phyloP scores from a whole-genome alignment of 2,329 filamentous ascomycete genomes.

The Aureobasidium sp. region DNA sequence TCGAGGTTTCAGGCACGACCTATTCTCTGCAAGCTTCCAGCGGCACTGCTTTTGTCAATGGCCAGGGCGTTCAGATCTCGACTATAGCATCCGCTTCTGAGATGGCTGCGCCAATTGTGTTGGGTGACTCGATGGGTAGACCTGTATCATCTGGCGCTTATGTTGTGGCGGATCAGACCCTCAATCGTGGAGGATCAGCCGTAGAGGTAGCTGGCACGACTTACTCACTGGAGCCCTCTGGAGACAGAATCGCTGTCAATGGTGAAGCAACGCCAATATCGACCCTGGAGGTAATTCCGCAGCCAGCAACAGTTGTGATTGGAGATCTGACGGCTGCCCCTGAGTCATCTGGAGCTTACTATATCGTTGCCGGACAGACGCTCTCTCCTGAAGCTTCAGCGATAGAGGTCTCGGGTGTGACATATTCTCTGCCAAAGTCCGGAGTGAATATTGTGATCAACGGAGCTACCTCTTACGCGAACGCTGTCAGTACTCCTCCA shows the following conservation, averaged over 20 bases:
- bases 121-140: background rate
- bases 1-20: background rate
- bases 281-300: background rate
- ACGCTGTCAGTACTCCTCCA: background rate
- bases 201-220: background rate
- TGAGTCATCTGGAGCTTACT: background rate
- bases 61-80: background rate
- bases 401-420: background rate
- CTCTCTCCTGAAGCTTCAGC: background rate
- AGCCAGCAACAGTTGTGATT: background rate
- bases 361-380: background rate
- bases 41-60: background rate
- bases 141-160: background rate
- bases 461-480: background rate
- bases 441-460: background rate
- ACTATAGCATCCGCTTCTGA: background rate
- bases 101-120: background rate
- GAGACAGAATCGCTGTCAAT: background rate
- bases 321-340: background rate
- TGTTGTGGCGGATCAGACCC: background rate
- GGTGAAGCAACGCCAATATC: background rate
- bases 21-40: background rate
- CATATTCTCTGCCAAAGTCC: background rate
- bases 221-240: background rate
- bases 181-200: background rate